These are phyloP conservation scores for Penicillium arizonense DNA, from an alignment of 495 filamentous ascomycete genomes.

Conservation along the genomic window DNA sequence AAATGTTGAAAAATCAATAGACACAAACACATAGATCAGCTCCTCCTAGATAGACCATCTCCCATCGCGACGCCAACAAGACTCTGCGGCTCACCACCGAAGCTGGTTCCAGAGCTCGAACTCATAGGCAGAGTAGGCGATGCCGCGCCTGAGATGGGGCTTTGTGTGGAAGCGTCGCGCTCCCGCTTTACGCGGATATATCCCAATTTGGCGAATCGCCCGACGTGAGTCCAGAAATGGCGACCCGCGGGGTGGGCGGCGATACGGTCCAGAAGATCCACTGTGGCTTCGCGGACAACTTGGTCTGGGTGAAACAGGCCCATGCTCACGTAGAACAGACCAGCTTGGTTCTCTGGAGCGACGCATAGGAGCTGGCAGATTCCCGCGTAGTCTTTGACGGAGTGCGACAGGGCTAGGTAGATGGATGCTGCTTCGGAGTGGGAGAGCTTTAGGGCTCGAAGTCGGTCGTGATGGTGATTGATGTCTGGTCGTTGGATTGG, in stretches of 20 bases:
- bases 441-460: slow-evolving; percentile 73
- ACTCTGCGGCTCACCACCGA: slow-evolving; percentile 36
- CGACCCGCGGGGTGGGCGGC: slow-evolving; percentile 83
- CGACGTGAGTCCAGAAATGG: slow-evolving; percentile 87
- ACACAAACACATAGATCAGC: slow-evolving; percentile 7
- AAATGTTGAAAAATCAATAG: neutral
- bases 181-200: slow-evolving; percentile 69
- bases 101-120: slow-evolving; percentile 17
- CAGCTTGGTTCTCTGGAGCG: slow-evolving; percentile 81
- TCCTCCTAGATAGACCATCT: slow-evolving; percentile 17
- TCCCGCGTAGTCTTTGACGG: slow-evolving; percentile 79
- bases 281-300: slow-evolving; percentile 74
- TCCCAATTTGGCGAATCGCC: slow-evolving; percentile 83
- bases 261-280: slow-evolving; percentile 79
- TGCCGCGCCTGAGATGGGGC: slow-evolving; percentile 17
- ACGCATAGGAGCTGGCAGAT: slow-evolving; percentile 86
- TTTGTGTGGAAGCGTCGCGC: slow-evolving; percentile 42
- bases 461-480: slow-evolving; percentile 85
- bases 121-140: slow-evolving; percentile 8
- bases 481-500: slow-evolving; percentile 84
- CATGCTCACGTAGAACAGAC: slow-evolving; percentile 87
- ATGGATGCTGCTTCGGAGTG: slow-evolving; percentile 71
- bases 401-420: slow-evolving; percentile 74
- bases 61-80: slow-evolving; percentile 41
- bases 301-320: slow-evolving; percentile 89